Evolutionary conservation across 2,329 filamentous ascomycete species (phyloP), one percentile per base, ranked within the genome.

Genomic region (Epichloe amarillans): DNA sequence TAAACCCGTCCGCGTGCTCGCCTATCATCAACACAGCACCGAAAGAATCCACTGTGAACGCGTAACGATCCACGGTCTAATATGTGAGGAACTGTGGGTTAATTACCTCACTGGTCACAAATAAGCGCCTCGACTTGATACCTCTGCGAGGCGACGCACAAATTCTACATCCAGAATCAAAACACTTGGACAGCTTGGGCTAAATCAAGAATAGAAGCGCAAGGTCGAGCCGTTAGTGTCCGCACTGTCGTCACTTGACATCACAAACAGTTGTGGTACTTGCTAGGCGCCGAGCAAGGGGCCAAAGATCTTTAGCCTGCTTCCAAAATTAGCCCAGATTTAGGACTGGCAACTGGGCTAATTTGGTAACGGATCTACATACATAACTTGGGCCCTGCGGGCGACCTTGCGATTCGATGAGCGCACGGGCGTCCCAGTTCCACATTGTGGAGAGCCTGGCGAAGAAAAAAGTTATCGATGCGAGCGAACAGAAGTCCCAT

Each of bases 121-220:
- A 10, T 30, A 17, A n/a, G 19, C 8, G 26, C 23, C 36, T 14
- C 12, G 7, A n/a, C 14, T n/a, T n/a, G 3, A 3, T 19, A 38
- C 14, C 36, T 38, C 12, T 38, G 12, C 14, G 36, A 38, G 36
- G 14, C 26, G 8, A 1, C 8, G 26, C 26, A 30, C 3, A 30
- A 1, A 10, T 10, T 10, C 26, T 10, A 30, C 8, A 30, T 30
- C 2, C 26, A 30, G 8, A 30, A 30, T 30, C 8, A 30, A 30
- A 30, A 3, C 8, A 45, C 36, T 23, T n/a, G 35, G 46, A 42
- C 30, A 58, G 60, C 55, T 49, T 50, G 62, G 60, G 55, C 57
- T 59, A 62, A 66, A 64, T 61, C 62, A 67, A 64, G 66, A 67
- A 67, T 66, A 68, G 64, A 45, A 40, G 12, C 15, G 37, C 17